Evolutionary conservation across 768 basidiomycete species (phyloP), one percentile per base, ranked within the genome.

Genomic region (Ramaria rubella): DNA sequence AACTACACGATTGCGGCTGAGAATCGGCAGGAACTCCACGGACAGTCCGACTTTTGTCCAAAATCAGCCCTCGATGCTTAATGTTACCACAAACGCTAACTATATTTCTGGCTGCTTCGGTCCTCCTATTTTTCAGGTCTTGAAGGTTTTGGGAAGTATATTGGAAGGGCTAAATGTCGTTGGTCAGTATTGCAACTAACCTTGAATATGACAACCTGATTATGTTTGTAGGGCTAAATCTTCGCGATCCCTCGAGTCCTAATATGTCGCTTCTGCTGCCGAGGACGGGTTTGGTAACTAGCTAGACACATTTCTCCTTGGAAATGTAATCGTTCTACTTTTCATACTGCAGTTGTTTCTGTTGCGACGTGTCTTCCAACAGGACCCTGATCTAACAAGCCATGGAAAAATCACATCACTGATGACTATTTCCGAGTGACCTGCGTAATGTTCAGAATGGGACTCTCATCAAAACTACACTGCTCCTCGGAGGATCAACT

Each of bases 101-200:
- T 72, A 79, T 62, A 75, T 78, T 58, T 72, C 77, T 11, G 78
- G 75, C 8, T 70, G 68, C 46, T 81, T 75, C 62, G 77, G 79
- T 9, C 72, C 76, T 12, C 66, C 69, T 55, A 66, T 80, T 27
- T 80, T 77, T 72, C 65, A 75, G 19, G 75, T 78, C 38, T 67
- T 81, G 69, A 70, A 71, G 34, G 63, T 69, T 49, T 70, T 78
- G n/a, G 42, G 60, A 19, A 52, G 15, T 58, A 40, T 21, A 63
- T 66, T n/a, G 67, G 70, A 1, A 60, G 63, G 33, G 65, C 65
- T 0, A 42, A 68, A 68, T 61, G 58, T 71, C n/a, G 65, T 73
- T 23, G 70, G 71, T 71, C 52, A 19, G 69, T 55, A 2, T 31
- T 17, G 33, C 33, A 11, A 38, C 36, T 38, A n/a, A 11, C 11